Evolutionary conservation across 192 early-diverging fungal species (phyloP).

Genomic region (Podila clonocystis): DNA sequence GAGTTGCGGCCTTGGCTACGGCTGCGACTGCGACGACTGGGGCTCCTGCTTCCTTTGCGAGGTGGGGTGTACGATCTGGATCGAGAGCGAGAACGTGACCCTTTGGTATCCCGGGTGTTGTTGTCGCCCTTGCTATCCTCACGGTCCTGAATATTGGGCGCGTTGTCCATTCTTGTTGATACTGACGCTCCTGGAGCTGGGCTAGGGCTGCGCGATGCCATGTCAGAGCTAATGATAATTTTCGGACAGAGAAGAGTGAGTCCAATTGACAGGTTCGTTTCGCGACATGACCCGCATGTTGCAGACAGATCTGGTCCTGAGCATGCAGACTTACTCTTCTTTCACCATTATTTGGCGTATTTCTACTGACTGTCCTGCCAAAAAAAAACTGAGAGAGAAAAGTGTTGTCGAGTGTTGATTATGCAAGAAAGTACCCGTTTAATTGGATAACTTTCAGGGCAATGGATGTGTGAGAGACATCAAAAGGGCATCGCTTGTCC

Average conservation of each 20-base stretch:
- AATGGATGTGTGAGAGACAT: too few relatives aligned
- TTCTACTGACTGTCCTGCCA: background rate
- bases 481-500: too few relatives aligned
- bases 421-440: background rate
- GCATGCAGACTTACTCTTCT: background rate
- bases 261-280: background rate
- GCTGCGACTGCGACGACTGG: constrained; percentile 2
- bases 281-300: too few relatives aligned
- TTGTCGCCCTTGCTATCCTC: background rate
- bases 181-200: constrained; percentile 7
- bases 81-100: constrained; percentile 26
- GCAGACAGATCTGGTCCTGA: background rate
- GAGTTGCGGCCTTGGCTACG: constrained; percentile 7
- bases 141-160: background rate
- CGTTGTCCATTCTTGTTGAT: background rate
- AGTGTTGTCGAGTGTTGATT: background rate
- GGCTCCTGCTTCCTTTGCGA: background rate
- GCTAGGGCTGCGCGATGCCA: constrained; percentile 47
- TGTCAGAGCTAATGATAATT: constrained; percentile 18
- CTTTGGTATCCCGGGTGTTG: background rate
- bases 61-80: constrained; percentile 12
- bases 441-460: background rate
- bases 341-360: background rate
- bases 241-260: background rate
- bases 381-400: background rate